Base-by-base conservation (phyloP, 441 rosid genomes). In the Erodium trifolium region DNA sequence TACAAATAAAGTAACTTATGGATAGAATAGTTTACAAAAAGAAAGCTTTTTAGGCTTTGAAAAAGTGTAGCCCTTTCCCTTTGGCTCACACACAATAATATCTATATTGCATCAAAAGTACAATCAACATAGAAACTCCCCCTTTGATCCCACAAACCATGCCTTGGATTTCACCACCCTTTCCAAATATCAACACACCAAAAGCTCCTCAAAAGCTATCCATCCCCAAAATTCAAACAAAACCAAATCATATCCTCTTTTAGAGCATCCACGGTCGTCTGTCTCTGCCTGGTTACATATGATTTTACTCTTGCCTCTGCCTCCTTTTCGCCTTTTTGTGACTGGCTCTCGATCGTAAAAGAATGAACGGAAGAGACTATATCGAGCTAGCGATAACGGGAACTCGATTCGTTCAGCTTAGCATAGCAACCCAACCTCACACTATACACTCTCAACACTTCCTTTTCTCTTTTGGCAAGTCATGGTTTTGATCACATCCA, bases 211-310 rank as follows among this genome's bases (percentile, higher is more conserved):
- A 23, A 23, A 23, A 23, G 27, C 27, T 23, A 23, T 2, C 27
- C 27, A 23, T 23, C 27, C 27, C 27, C 27, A 23, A 23, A 23
- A 23, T 23, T 77, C 83, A 85, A 80, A 67, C 83, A 49, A 81
- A 78, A 77, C 76, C 77, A 77, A 80, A 71, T 81, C 76, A 23
- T 2, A 23, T 23, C 27, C 27, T 23, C 27, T 23, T 23, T 23
- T 0, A 2, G 27, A 23, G 27, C 27, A 23, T 23, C 27, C 27
- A 23, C 27, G 2, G 2, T 23, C 27, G 27, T 23, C 27, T 23
- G 27, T 23, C 27, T 23, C 27, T 23, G 27, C 27, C 27, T 23
- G 27, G 2, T 23, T 23, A 2, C 47, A 19, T 19, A 65, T 65
- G 63, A 51, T 19, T 18, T 75, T 63, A 19, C 68, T 57, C 14